Evolutionary conservation across 176 grass and related monocot genomes (phyloP).

Genomic region (Oryza glumipatula): DNA sequence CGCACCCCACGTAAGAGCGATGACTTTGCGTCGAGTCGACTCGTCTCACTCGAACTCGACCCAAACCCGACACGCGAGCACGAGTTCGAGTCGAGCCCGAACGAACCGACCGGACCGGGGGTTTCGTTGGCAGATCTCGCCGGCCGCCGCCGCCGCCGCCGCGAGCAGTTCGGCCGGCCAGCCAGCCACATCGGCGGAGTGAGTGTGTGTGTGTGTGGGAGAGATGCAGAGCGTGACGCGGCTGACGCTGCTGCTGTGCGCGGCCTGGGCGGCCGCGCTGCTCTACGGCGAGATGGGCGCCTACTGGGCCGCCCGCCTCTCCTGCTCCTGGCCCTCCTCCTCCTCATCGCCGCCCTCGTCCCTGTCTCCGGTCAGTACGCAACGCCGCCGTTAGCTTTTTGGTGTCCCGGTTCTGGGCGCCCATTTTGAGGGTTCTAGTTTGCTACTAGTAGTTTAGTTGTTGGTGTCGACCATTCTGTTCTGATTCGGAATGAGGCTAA

Average conservation of each 20-base stretch:
- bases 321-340: conserved; percentile 76
- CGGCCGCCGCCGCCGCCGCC: neutral
- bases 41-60: neutral
- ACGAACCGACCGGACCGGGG: neutral
- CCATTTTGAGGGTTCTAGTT: neutral
- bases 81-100: neutral
- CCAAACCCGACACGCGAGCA: neutral
- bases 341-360: conserved; percentile 25
- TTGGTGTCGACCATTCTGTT: neutral
- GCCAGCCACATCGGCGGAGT: neutral
- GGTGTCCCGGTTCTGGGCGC: neutral
- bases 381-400: neutral
- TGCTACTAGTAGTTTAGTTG: neutral
- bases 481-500: neutral
- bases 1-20: too few species aligned
- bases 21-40: neutral
- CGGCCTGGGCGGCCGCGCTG: conserved; percentile 73
- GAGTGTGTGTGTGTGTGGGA: too few species aligned
- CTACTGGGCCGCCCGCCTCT: conserved; percentile 77
- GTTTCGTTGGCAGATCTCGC: neutral
- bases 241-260: conserved; percentile 79
- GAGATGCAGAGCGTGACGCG: conserved; percentile 71
- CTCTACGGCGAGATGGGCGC: conserved; percentile 87
- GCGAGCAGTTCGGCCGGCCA: neutral
- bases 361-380: conserved; percentile 44